Base-by-base conservation (phyloP, 1,139 yeast species). In the Geotrichum candidum region DNA sequence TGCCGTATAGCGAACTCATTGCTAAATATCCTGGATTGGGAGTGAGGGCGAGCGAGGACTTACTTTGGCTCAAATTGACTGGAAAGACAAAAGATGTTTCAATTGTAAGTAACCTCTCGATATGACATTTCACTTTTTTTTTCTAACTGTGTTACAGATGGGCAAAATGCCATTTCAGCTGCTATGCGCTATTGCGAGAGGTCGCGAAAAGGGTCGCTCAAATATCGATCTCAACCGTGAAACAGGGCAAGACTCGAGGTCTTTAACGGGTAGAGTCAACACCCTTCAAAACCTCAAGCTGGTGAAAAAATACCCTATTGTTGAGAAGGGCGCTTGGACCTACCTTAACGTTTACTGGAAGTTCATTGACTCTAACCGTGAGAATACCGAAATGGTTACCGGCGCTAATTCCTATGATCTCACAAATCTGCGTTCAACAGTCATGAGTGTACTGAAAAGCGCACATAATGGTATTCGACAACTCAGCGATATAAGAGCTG, bases 391-490 rank as follows among this genome's bases (percentile, higher is more conserved):
- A 6, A 55, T 53, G 56, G 7, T 55, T 22, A 48, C 53, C 2
- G 62, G 58, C 9, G 27, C 33, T 15, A 51, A 54, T 23, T 48
- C 56, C 2, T 57, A 79, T 41, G 80, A 78, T 59, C 68, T 76
- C 63, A 68, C 70, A n/a, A 76, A 75, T 38, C 68, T 79, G 53
- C 70, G 78, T n/a, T 69, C 70, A 13, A 70, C 74, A 13, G 81
- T 89, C 1, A 82, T 87, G 55, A 79, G 78, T 7, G 79, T 84
- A 11, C 79, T 87, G 15, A 84, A 85, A 65, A 73, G 74, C 1
- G 92, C 96, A 0, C 88, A 89, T 48, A 84, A 87, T 68, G 83
- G 85, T 1, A 77, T 89, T 25, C 80, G 96, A 52, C 90, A 88
- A 69, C 71, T 63, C 10, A 23, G 38, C 29, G 61, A 60, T 46